Conservation (phyloP, 1,284 basidiomycete species). For the Ceratobasidium sp. region DNA sequence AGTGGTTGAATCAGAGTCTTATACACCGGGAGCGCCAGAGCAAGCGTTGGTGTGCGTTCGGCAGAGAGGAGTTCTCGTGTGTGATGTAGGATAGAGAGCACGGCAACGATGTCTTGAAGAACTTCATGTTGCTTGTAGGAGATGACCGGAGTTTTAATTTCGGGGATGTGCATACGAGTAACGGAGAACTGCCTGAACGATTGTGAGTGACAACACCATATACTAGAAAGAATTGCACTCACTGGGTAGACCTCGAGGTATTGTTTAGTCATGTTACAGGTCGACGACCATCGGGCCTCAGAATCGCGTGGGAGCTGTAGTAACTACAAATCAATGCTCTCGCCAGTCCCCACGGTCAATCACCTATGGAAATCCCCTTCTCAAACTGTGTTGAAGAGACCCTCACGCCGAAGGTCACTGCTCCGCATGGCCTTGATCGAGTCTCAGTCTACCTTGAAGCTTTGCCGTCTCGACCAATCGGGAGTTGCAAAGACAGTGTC, state of each 20-base stretch:
- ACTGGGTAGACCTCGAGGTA: constrained; percentile 10
- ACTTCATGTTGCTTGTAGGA: neutral
- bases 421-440: neutral
- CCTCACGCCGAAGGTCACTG: constrained; percentile 3
- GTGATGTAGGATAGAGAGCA: constrained; percentile 13
- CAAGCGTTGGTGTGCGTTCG: constrained; percentile 42
- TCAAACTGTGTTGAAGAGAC: neutral
- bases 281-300: constrained; percentile 21
- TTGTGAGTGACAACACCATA: too few relatives aligned
- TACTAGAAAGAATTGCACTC: too few relatives aligned
- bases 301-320: constrained; percentile 6
- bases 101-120: constrained; percentile 19
- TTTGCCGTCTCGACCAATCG: neutral
- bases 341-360: neutral
- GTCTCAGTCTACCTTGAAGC: neutral
- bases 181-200: neutral
- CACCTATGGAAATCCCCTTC: neutral
- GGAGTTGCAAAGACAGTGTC: neutral
- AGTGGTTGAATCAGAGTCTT: constrained; percentile 19
- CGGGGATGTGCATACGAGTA: neutral
- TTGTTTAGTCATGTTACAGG: neutral
- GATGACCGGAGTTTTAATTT: neutral
- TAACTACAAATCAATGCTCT: neutral
- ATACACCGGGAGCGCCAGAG: constrained; percentile 38
- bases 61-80: constrained; percentile 40